These are phyloP conservation scores for Suillus subalutaceus DNA, from an alignment of 768 basidiomycete genomes.

Conservation along the genomic window DNA sequence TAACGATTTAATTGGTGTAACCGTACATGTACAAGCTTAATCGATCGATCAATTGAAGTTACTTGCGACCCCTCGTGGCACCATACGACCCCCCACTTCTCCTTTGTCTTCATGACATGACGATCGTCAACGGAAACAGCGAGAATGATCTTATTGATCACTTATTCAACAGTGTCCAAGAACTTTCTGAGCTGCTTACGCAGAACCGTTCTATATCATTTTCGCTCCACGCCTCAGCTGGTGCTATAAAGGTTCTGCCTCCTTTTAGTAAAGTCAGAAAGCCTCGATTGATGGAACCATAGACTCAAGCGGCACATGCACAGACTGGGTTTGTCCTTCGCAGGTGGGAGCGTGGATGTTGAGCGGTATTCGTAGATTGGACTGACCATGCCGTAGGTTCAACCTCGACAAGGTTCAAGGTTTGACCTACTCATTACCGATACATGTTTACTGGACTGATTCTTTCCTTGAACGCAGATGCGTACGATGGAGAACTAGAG, in stretches of 20 bases:
- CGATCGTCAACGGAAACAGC: constrained; percentile 52
- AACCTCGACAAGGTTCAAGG: constrained; percentile 90
- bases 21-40: too few relatives aligned
- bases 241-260: constrained; percentile 74
- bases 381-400: constrained; percentile 50
- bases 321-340: constrained; percentile 92
- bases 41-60: too few relatives aligned
- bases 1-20: not conserved
- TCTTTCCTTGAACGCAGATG: constrained; percentile 54
- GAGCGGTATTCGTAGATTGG: not conserved
- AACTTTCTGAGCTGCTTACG: constrained; percentile 82
- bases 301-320: constrained; percentile 88
- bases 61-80: not conserved
- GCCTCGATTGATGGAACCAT: constrained; percentile 13
- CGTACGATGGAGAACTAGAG: constrained; percentile 88
- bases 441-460: not conserved
- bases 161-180: constrained; percentile 69
- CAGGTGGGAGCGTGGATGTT: constrained; percentile 49
- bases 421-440: constrained; percentile 27
- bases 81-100: not conserved
- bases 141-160: constrained; percentile 60
- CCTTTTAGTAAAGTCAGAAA: not conserved
- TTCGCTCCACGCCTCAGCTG: constrained; percentile 70
- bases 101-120: constrained; percentile 40
- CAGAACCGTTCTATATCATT: constrained; percentile 77